Evolutionary conservation across 371 early-diverging fungal genomes (phyloP).

Genomic region (Mortierella sp.): DNA sequence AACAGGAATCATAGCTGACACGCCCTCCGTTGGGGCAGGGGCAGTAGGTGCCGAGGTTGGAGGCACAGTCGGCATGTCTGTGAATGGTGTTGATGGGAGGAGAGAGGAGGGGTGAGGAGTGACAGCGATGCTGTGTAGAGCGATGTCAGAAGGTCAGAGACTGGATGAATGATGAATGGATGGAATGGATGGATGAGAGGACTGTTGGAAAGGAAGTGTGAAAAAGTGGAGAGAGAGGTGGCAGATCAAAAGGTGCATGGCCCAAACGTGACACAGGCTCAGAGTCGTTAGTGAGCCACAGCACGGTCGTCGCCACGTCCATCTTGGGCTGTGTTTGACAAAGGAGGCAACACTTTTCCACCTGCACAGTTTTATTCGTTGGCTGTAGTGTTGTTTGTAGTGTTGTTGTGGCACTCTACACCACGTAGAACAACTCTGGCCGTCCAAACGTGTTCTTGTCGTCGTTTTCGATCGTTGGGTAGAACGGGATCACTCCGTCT

Average conservation of each 20-base stretch:
- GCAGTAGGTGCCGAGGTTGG: constrained; percentile 21
- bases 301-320: too few relatives aligned
- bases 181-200: background rate
- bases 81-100: background rate
- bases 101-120: background rate
- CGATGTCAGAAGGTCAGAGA: background rate
- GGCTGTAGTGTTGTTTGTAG: too few relatives aligned
- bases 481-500: constrained; percentile 91
- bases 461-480: constrained; percentile 90
- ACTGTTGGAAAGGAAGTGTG: background rate
- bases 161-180: background rate
- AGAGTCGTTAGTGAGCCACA: too few relatives aligned
- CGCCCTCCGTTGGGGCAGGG: constrained; percentile 31
- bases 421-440: constrained; percentile 68
- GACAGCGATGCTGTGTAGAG: background rate
- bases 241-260: too few relatives aligned
- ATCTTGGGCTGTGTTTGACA: too few relatives aligned
- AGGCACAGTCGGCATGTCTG: constrained; percentile 24
- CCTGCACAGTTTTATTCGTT: background rate
- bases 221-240: too few relatives aligned
- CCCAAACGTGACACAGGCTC: too few relatives aligned
- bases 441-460: constrained; percentile 78
- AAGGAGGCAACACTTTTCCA: background rate
- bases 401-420: constrained; percentile 5
- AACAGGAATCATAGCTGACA: constrained; percentile 50